Percentiles rank a stretch among this genome's conserved stretches.
These are phyloP conservation scores for Dictyostelium purpureum DNA, from an alignment of 78 protist species.

Conservation along the genomic window DNA sequence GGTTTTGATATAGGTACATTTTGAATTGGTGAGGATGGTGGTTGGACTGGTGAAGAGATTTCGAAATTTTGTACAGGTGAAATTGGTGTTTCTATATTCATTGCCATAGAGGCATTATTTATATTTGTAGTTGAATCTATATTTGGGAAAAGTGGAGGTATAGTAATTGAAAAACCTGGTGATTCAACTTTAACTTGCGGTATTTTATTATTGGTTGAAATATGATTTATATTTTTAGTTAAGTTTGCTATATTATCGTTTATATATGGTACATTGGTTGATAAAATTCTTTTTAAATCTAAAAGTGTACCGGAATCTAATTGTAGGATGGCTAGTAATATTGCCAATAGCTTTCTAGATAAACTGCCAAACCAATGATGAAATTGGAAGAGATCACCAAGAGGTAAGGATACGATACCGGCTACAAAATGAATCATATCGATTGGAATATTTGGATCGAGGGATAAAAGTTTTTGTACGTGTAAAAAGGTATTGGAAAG, in stretches of 20 bases:
- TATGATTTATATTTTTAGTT: neutral
- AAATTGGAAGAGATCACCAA: conserved; percentile 37
- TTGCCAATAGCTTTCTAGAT: conserved; percentile 59
- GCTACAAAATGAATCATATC: conserved; percentile 72
- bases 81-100: neutral
- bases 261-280: conserved; percentile 35
- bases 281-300: conserved; percentile 31
- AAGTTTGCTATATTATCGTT: neutral
- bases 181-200: neutral
- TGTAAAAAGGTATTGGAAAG: neutral
- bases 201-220: neutral
- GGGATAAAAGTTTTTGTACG: conserved; percentile 46
- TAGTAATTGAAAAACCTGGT: neutral
- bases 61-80: conserved; percentile 14
- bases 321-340: conserved; percentile 61
- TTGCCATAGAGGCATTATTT: too few species aligned
- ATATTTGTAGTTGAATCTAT: neutral
- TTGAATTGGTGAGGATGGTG: neutral
- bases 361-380: conserved; percentile 54
- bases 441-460: conserved; percentile 68
- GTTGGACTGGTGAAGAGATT: conserved; percentile 3
- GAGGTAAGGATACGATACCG: conserved; percentile 56
- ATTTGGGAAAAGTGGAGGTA: conserved; percentile 18
- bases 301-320: conserved; percentile 53
- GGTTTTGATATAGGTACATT: conserved; percentile 12